phyloP scores from a whole-genome alignment of 192 early-diverging fungal species.

The Linnemannia hyalina region DNA sequence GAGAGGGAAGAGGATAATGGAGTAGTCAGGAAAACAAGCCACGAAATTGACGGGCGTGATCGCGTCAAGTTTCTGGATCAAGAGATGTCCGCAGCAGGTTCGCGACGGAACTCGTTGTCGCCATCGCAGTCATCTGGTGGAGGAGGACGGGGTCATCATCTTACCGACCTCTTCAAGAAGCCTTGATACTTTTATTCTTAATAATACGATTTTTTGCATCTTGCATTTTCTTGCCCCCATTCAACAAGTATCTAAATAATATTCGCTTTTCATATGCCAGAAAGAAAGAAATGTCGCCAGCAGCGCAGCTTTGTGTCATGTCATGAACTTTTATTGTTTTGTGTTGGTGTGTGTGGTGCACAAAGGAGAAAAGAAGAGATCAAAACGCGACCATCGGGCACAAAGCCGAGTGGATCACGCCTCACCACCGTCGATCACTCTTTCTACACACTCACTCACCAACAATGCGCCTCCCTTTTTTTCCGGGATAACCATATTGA shows the following conservation, averaged over 20 bases:
- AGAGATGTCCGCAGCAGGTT: not conserved
- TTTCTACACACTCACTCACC: not conserved
- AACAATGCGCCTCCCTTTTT: not conserved
- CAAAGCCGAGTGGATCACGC: constrained; percentile 4
- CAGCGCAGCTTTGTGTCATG: not conserved
- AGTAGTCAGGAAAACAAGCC: constrained; percentile 32
- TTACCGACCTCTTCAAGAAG: constrained; percentile 34
- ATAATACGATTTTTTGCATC: not conserved
- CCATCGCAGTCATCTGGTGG: not conserved
- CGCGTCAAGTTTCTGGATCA: not conserved
- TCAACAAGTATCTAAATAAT: not conserved
- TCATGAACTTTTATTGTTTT: not conserved
- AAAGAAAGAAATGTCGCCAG: not conserved
- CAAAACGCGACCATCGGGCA: constrained; percentile 13
- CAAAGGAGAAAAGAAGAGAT: not conserved
- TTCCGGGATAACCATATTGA: not conserved
- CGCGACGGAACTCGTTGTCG: not conserved
- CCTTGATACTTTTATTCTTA: not conserved
- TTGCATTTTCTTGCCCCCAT: not conserved
- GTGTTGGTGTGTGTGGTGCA: not conserved
- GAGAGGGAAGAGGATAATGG: constrained; percentile 49
- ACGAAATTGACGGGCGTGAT: constrained; percentile 23
- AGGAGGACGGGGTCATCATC: constrained; percentile 16
- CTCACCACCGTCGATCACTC: not conserved
- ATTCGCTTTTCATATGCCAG: not conserved